Base-by-base conservation (phyloP, 164 flowering plant species). In the Warburgia ugandensis region DNA sequence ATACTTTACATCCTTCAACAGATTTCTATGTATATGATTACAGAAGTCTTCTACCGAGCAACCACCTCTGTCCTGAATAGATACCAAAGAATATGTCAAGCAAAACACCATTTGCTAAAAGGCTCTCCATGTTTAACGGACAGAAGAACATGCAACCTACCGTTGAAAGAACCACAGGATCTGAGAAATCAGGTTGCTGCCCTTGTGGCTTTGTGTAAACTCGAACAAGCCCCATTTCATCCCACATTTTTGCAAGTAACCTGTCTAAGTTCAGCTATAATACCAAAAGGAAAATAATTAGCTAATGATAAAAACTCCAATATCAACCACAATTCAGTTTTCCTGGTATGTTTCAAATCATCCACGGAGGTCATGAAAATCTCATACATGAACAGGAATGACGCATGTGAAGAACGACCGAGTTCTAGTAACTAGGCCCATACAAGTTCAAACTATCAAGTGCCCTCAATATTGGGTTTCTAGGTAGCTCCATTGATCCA, bases 171-270 rank as follows among this genome's bases (percentile, higher is more conserved):
- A 94, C 99, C 14, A 81, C 81, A 54, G 99, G 97, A 19, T 89
- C 99, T 0, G 77, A 6, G 61, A 91, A 94, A 68, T 94, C 99
- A 50, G 97, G 96, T 66, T 94, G 99, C 73, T 89, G 97, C 50
- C 99, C 99, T 63, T 94, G 97, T 40, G 97, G 99, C 78, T 94
- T 90, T 48, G 95, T 80, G 63, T 90, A 90, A 46, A 84, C 80
- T 70, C 97, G 80, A 39, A 90, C 97, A 49, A 91, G 92, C 50
- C 96, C 98, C 98, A 91, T 91, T 53, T 61, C 96, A 23, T 87
- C 92, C 96, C 98, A 91, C 95, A 91, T 87, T 67, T 68, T 84
- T 36, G 92, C 89, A 29, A 90, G 95, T 45, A 91, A 65, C 75
- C 98, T 79, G 63, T 91, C 98, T 20, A 91, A 68, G 65, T 91